Evolutionary conservation across 2,329 filamentous ascomycete species (phyloP), one percentile per base, ranked within the genome.

Genomic region (Trichoderma koningii): DNA sequence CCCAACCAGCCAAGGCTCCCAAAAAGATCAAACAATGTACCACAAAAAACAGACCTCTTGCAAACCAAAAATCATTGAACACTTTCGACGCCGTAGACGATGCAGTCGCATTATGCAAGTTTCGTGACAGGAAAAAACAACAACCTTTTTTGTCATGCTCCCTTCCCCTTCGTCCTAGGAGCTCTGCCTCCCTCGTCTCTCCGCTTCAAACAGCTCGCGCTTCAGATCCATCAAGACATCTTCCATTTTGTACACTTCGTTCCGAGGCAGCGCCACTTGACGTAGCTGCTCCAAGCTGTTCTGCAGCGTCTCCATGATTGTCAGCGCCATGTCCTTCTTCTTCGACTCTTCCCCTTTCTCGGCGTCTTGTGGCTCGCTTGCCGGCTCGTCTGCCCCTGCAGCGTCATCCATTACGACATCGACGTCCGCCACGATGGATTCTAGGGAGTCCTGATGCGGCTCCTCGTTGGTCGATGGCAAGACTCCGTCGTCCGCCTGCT

Each of bases 171-270:
- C 47, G 41, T 3, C 48, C 62, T 63, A 26, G 38, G 53, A 65
- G 38, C 38, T 48, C 12, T 63, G 68, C 66, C 82, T 76, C 44
- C 85, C 83, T 67, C 89, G 82, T 71, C 80, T 80, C 71, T 87
- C 87, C 17, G 91, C 91, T 64, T 88, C 86, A 74, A 90, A 90
- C 59, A 93, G 82, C 74, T 90, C 87, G 68, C 85, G 83, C 75
- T 90, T 89, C 69, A 94, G 86, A 74, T 94, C 89, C 79, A 93
- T 91, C 73, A 95, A 82, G 70, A 92, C 79, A 73, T 93, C 89
- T 72, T 95, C 91, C 69, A 95, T 82, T 73, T 89, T 83, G 66
- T 87, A 83, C 61, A 92, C 85, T 67, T 91, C 87, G 12, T 85
- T 81, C 12, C 85, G 82, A 17, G 86, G 86, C 48, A 96, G 76